A percentile compares a stretch with the other conserved stretches of the same genome.
These are phyloP conservation scores for Exophiala phaeomuriformis DNA, from an alignment of 2,329 filamentous ascomycete species.

Conservation along the genomic window DNA sequence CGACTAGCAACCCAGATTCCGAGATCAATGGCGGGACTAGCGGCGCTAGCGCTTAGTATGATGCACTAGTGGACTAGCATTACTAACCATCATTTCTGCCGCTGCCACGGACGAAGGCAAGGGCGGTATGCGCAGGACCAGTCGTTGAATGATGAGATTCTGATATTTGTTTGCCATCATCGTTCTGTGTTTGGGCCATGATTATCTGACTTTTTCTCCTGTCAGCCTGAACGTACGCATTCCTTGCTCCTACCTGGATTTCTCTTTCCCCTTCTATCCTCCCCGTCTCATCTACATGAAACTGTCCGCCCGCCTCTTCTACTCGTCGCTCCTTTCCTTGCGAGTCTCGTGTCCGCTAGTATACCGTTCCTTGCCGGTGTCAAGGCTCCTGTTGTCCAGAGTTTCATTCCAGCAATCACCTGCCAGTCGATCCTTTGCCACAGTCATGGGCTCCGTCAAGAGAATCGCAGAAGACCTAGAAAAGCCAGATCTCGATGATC, in stretches of 20 bases:
- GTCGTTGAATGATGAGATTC: background rate
- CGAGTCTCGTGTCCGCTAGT: slow-evolving; percentile 4
- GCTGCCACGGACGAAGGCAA: background rate
- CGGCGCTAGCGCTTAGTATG: no score
- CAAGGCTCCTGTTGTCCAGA: slow-evolving; percentile 7
- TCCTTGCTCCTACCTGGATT: background rate
- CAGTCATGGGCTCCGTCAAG: slow-evolving; percentile 26
- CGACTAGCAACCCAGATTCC: no score
- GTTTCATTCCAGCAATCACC: slow-evolving; percentile 1
- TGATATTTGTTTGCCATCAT: background rate
- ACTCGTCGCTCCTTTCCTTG: slow-evolving; percentile 10
- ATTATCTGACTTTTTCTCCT: background rate
- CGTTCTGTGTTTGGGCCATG: background rate
- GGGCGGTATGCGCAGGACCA: background rate
- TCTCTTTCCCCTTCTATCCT: background rate
- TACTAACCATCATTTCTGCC: no score
- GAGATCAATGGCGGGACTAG: no score
- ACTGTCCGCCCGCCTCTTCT: slow-evolving; percentile 15
- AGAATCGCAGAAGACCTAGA: slow-evolving; percentile 65
- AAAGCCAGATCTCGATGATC: slow-evolving; percentile 76
- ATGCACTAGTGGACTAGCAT: no score
- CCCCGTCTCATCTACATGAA: slow-evolving; percentile 15
- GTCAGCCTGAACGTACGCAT: background rate
- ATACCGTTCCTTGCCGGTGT: slow-evolving; percentile 8
- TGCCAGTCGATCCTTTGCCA: slow-evolving; percentile 18